Conservation (phyloP, 768 basidiomycete genomes). For the Baorangia bicolor region DNA sequence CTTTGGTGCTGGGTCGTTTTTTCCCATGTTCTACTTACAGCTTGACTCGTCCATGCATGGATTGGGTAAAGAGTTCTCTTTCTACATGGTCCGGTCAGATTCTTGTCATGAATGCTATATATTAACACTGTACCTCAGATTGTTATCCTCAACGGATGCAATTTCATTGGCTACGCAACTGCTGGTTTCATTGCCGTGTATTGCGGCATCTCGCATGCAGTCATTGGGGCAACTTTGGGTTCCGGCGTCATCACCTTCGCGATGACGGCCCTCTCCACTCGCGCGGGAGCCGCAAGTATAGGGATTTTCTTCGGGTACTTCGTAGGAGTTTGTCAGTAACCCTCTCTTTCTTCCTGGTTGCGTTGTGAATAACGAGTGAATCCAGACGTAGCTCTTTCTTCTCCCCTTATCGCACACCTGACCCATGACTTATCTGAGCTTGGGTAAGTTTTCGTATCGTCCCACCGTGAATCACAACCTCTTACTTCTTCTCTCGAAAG, state of each 20-base stretch:
- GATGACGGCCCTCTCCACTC: conserved; percentile 38
- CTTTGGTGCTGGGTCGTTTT: conserved; percentile 23
- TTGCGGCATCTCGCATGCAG: conserved; percentile 45
- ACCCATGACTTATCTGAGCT: conserved; percentile 48
- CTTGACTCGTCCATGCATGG: conserved; percentile 51
- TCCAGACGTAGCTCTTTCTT: conserved; percentile 39
- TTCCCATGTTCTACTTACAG: conserved; percentile 49
- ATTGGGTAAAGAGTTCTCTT: conserved; percentile 45
- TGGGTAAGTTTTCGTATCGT: conserved; percentile 31
- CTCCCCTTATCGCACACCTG: conserved; percentile 43
- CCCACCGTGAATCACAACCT: not conserved
- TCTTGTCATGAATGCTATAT: not conserved
- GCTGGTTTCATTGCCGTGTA: conserved; percentile 38
- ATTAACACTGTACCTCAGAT: conserved; percentile 25
- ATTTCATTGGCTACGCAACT: conserved; percentile 36
- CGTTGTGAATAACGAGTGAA: not conserved
- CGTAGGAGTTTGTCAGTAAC: conserved; percentile 42
- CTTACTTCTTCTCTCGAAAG: conserved; percentile 8
- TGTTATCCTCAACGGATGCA: conserved; percentile 38
- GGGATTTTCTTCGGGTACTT: conserved; percentile 48
- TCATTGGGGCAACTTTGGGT: conserved; percentile 36
- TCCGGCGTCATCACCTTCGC: conserved; percentile 43
- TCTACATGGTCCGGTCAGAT: conserved; percentile 46
- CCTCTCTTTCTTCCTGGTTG: not conserved
- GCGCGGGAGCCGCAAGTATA: conserved; percentile 38